phyloP scores from a whole-genome alignment of 148 eudicot species.

The Arbutus unedo region DNA sequence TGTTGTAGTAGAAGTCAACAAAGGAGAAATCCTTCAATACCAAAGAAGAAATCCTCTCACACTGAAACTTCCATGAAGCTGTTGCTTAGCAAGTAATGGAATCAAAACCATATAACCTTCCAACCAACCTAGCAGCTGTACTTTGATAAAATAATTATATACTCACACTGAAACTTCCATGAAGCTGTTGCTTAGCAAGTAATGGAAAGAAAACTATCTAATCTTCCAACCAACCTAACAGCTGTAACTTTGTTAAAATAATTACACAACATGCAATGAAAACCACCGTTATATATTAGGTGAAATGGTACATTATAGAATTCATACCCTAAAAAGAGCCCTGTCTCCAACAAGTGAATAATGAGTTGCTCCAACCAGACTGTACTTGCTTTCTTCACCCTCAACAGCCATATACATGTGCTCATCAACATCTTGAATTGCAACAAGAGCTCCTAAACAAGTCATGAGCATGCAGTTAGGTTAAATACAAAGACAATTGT shows the following conservation, averaged over 20 bases:
- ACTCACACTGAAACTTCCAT: not conserved
- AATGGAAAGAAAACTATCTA: not conserved
- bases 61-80: not conserved
- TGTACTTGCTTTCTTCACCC: conserved; percentile 51
- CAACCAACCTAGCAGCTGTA: conserved; percentile 2
- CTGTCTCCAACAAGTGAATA: conserved; percentile 74
- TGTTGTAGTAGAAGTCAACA: not conserved
- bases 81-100: not conserved
- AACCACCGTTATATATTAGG: not conserved
- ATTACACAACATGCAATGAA: too few relatives aligned
- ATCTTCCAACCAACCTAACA: conserved; percentile 3
- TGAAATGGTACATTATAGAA: not conserved
- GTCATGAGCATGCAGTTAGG: conserved; percentile 17
- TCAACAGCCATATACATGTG: conserved; percentile 82
- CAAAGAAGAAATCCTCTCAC: too few relatives aligned
- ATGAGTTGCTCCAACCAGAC: conserved; percentile 67
- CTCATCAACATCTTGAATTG: conserved; percentile 83
- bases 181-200: not conserved
- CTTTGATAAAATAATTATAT: not conserved
- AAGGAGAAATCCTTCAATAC: not conserved
- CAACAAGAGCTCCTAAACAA: conserved; percentile 72
- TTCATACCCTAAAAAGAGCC: conserved; percentile 84
- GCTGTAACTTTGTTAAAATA: conserved; percentile 6
- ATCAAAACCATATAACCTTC: not conserved
- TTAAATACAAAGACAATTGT: conserved; percentile 11